Evolutionary conservation across 2,329 filamentous ascomycete genomes (phyloP).

Genomic region (Aspergillus pseudonomiae): DNA sequence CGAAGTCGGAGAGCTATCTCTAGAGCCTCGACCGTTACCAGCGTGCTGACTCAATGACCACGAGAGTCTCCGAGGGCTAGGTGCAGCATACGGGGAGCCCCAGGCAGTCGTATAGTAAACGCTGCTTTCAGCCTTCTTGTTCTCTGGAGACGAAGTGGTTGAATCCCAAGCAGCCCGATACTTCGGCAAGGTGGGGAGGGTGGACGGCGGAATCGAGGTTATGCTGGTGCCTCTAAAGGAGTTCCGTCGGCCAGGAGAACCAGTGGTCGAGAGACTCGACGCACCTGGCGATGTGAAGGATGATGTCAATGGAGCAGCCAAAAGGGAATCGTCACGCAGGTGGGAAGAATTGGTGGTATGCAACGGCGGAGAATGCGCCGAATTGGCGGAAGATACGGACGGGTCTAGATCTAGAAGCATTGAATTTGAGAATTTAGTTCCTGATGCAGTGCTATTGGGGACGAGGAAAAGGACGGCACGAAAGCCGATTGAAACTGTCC

Average conservation of each 20-base stretch:
- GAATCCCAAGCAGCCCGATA: constrained; percentile 39
- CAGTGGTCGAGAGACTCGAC: constrained; percentile 39
- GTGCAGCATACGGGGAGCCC: constrained; percentile 84
- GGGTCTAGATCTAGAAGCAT: constrained; percentile 39
- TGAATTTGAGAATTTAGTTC: constrained; percentile 17
- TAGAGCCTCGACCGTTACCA: constrained; percentile 42
- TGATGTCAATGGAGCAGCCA: constrained; percentile 35
- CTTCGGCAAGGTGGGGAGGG: constrained; percentile 36
- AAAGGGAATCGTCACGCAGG: constrained; percentile 34
- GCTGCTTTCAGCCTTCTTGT: constrained; percentile 51
- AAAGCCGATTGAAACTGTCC: constrained; percentile 1
- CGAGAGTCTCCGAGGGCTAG: constrained; percentile 50
- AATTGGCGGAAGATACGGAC: constrained; percentile 41
- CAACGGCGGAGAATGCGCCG: constrained; percentile 38
- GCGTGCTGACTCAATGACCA: constrained; percentile 49
- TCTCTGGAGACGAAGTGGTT: constrained; percentile 43
- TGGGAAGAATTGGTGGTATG: constrained; percentile 30
- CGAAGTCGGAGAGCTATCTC: constrained; percentile 39
- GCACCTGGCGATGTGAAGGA: constrained; percentile 40
- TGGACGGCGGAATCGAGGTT: constrained; percentile 31
- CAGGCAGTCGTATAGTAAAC: constrained; percentile 76
- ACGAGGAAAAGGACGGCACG: constrained; percentile 3
- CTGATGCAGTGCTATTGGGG: constrained; percentile 5
- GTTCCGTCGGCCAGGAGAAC: constrained; percentile 36
- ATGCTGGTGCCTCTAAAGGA: constrained; percentile 29